phyloP scores from a whole-genome alignment of 306 rosid species.

The Cucurbita maxima region DNA sequence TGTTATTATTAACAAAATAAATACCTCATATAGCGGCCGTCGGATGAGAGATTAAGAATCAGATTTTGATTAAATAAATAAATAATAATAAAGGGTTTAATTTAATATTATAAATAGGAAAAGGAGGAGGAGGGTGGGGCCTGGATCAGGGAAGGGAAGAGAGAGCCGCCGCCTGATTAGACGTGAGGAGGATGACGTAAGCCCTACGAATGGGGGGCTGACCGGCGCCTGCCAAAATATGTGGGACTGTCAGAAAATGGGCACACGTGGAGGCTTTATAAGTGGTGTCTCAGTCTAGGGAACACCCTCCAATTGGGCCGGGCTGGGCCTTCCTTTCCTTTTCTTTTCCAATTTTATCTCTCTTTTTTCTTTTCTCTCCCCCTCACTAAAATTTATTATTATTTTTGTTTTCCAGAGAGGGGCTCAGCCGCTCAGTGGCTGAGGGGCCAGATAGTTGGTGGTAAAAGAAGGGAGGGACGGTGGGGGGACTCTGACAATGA shows the following conservation, averaged over 20 bases:
- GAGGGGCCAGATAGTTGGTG: background rate
- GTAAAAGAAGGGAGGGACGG: background rate
- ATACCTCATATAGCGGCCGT: no score
- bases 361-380: background rate
- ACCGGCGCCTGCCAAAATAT: slow-evolving; percentile 34
- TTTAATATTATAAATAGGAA: no score
- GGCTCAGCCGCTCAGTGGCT: background rate
- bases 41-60: no score
- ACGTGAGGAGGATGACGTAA: slow-evolving; percentile 29
- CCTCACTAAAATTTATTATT: no score
- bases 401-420: no score
- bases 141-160: background rate
- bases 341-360: background rate
- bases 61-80: no score
- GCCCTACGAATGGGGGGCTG: slow-evolving; percentile 16
- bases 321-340: background rate
- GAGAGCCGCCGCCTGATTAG: slow-evolving; percentile 72
- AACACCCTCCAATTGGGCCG: slow-evolving; percentile 26
- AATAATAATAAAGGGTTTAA: background rate
- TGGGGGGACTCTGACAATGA: background rate
- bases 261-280: slow-evolving; percentile 42
- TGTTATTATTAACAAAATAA: no score
- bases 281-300: slow-evolving; percentile 65
- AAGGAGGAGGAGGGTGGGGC: slow-evolving; percentile 2
- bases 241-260: background rate